Evolutionary conservation across 1,284 basidiomycete genomes (phyloP), one percentile per base, ranked within the genome.

Genomic region (Marasmius sp.): DNA sequence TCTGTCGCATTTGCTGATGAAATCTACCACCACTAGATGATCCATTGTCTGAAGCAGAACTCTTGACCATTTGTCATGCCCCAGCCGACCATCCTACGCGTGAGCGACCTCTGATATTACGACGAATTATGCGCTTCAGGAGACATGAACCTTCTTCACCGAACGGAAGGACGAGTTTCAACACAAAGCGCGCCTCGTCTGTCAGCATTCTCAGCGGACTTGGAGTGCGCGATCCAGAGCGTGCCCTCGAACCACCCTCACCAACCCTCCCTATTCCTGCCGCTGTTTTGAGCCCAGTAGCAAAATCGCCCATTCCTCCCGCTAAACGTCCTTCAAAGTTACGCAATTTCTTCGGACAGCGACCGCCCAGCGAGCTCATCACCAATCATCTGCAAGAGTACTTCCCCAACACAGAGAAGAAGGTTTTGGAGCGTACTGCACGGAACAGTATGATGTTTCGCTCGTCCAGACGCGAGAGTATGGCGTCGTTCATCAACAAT

Each of bases 331-430:
- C 87, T 6, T 84, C 83, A 37, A 92, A 91, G 73, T 79, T 98
- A 64, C 94, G 95, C 75, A 97, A 96, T 81, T 99, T 99, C 82
- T 97, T 98, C 69, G 97, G 97, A 10, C 97, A 98, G 71, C 91
- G 97, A 51, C 97, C 97, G 0, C 95, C 97, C 0, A 94, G 91
- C 72, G 97, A 99, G 74, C 86, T 99, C 67, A 99, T 99, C 77
- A 94, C 95, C 37, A 97, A 85, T n/a, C 95, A 99, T 72, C 76
- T 99, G 49, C 89, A 92, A 20, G 96, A 98, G 63, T 99, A 93
- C 80, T 99, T 99, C 86, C 97, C 97, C 1, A 85, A 86, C 63
- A 91, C 94, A 1, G 94, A 97, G 77, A 94, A 92, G 77, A 94
- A 91, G 73, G 91, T 92, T 49, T 79, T 97, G 58, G 86, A 92